Evolutionary conservation across 331 rosid species (phyloP), one percentile per base, ranked within the genome.

Genomic region (Rosa hybrid): DNA sequence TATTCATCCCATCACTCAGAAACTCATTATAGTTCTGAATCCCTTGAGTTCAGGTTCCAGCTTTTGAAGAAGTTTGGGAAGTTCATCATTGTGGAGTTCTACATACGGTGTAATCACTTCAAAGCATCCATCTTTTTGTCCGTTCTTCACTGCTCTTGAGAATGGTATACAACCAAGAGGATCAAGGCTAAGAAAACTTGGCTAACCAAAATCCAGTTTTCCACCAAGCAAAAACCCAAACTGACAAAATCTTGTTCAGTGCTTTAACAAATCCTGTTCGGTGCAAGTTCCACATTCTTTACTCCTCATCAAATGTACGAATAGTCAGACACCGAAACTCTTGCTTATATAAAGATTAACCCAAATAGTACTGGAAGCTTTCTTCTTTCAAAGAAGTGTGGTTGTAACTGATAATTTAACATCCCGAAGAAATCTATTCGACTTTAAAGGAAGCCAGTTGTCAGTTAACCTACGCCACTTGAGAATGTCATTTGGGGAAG

Each of bases 401-500:
- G 12, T 49, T 30, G 18, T 44, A 45, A 79, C 21, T n/a, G 23
- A 59, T 13, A 25, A 20, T n/a, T 13, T 7, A 49, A 50, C n/a
- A 56, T 16, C 13, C 21, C 68, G 10, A 69, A 4, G 4, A 69
- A 39, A 49, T 38, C n/a, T 12, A 38, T 4, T 44, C 9, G 0
- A 49, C 44, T 71, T 57, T 25, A 5, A 53, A 60, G 57, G 45
- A 16, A 20, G 50, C 14, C 44, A 34, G 23, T 6, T 78, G 74
- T 38, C 57, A 81, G 76, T 74, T 76, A 82, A 92, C 99, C 88
- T 89, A 95, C 97, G 96, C 99, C 99, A 95, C 75, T 95, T 96
- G 45, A 95, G 99, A 89, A 95, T 91, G 78, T 95, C 97, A 81
- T 86, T 95, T 38, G 99, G 93, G 60, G 91, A 90, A 80, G 99